These are phyloP conservation scores for Coemansia sp. DNA, from an alignment of 192 early-diverging fungal genomes.

Conservation along the genomic window DNA sequence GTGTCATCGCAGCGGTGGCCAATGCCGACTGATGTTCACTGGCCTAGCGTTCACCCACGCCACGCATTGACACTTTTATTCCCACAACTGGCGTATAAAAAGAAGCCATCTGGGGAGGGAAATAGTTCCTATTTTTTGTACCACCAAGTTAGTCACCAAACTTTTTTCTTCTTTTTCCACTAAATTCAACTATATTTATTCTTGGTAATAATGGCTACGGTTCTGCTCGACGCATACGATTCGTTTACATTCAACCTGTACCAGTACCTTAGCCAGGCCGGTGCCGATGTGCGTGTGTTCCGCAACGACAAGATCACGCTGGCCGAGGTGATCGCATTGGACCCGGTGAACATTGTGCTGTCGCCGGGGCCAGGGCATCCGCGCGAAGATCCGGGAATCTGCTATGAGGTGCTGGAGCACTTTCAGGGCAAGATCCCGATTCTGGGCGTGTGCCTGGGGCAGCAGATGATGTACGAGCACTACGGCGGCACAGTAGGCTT, in stretches of 20 bases:
- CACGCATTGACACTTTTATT: background rate
- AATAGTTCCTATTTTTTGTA: background rate
- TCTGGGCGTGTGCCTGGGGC: conserved; percentile 94
- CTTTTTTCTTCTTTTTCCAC: conserved; percentile 1
- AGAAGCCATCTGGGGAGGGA: background rate
- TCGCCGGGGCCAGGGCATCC: conserved; percentile 98
- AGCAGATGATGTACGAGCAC: conserved; percentile 96
- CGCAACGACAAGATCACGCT: conserved; percentile 93
- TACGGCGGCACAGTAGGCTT: conserved; percentile 90
- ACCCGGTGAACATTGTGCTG: conserved; percentile 92
- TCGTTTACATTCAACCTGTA: conserved; percentile 99
- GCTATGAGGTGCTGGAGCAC: conserved; percentile 75
- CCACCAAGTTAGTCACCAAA: background rate
- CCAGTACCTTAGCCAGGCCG: conserved; percentile 87
- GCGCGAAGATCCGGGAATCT: conserved; percentile 83
- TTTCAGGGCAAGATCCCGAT: conserved; percentile 96
- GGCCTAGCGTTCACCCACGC: background rate
- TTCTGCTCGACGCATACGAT: conserved; percentile 99
- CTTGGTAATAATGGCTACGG: conserved; percentile 34
- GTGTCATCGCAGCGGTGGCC: conserved; percentile 59
- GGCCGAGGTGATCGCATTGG: conserved; percentile 73
- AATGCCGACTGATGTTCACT: conserved; percentile 10
- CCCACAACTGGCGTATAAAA: background rate
- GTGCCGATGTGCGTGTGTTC: conserved; percentile 88
- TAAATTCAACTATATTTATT: conserved; percentile 2